phyloP scores from a whole-genome alignment of 1,284 basidiomycete genomes.

The Cutaneotrichosporon arboriforme region DNA sequence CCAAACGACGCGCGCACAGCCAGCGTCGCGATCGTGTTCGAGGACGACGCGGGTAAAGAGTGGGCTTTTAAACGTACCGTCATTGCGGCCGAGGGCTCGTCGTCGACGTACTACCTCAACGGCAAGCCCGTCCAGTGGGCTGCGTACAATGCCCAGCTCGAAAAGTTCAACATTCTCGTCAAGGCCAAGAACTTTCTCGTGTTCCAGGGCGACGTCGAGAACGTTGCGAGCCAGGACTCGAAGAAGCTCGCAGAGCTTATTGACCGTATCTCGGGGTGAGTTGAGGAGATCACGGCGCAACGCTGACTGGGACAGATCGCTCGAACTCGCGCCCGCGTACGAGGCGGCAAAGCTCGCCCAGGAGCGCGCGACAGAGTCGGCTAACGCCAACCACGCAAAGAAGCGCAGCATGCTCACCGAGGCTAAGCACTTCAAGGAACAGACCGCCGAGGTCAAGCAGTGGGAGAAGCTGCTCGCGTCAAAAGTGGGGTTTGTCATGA shows the following conservation, averaged over 20 bases:
- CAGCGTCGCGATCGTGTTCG: constrained; percentile 88
- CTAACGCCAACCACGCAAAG: constrained; percentile 89
- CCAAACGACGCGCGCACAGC: constrained; percentile 71
- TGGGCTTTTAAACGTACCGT: constrained; percentile 76
- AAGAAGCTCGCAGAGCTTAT: constrained; percentile 84
- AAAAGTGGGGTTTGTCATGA: constrained; percentile 52
- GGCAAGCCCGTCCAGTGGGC: constrained; percentile 70
- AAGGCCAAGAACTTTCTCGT: constrained; percentile 99
- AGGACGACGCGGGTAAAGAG: constrained; percentile 69
- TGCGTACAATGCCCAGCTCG: constrained; percentile 76
- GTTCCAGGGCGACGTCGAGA: constrained; percentile 99
- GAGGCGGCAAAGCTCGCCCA: constrained; percentile 81
- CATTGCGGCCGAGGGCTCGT: constrained; percentile 62
- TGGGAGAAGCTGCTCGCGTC: constrained; percentile 75
- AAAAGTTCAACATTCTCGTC: constrained; percentile 89
- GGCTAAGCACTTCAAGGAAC: constrained; percentile 95
- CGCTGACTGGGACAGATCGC: constrained; percentile 52
- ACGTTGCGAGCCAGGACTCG: constrained; percentile 90
- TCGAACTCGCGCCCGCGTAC: constrained; percentile 83
- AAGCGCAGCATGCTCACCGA: constrained; percentile 88
- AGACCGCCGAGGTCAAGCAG: constrained; percentile 85
- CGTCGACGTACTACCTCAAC: constrained; percentile 84
- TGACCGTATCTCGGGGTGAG: constrained; percentile 83
- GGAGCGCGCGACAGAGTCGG: constrained; percentile 85
- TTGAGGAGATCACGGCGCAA: neutral